These are phyloP conservation scores for Crassisporium funariophilum DNA, from an alignment of 768 basidiomycete genomes.

Conservation along the genomic window DNA sequence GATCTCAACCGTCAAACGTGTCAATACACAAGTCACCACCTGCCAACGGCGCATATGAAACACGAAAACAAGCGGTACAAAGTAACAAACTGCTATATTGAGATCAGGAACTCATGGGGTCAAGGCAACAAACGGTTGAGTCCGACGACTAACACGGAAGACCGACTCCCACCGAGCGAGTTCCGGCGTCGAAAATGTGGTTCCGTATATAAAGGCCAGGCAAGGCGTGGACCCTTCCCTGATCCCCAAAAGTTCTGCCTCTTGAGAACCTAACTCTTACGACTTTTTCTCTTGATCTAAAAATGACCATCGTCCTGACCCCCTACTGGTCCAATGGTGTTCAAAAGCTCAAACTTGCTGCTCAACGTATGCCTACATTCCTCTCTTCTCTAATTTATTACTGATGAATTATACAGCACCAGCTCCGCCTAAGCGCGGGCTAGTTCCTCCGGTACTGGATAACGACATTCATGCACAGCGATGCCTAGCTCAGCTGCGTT, in stretches of 20 bases:
- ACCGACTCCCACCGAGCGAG: slow-evolving; percentile 6
- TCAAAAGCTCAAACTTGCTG: slow-evolving; percentile 66
- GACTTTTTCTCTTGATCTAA: slow-evolving; percentile 8
- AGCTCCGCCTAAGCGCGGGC: slow-evolving; percentile 50
- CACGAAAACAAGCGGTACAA: slow-evolving; percentile 11
- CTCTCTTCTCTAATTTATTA: neutral
- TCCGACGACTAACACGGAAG: slow-evolving; percentile 22
- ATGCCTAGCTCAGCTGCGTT: slow-evolving; percentile 69
- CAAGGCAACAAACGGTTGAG: slow-evolving; percentile 28
- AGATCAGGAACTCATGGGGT: slow-evolving; percentile 22
- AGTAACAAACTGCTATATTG: slow-evolving; percentile 11
- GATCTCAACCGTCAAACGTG: neutral
- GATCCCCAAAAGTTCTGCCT: slow-evolving; percentile 11
- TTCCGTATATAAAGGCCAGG: slow-evolving; percentile 2
- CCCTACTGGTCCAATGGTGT: slow-evolving; percentile 73
- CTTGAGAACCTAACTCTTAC: slow-evolving; percentile 3
- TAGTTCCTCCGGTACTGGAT: slow-evolving; percentile 62
- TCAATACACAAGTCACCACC: slow-evolving; percentile 3
- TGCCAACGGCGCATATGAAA: slow-evolving; percentile 13
- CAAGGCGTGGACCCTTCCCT: neutral
- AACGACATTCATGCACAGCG: slow-evolving; percentile 55
- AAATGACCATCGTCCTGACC: slow-evolving; percentile 65
- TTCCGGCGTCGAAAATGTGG: too few relatives aligned
- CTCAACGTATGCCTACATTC: slow-evolving; percentile 47
- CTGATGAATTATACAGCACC: slow-evolving; percentile 35